Evolutionary conservation across 2,329 filamentous ascomycete species (phyloP).

Genomic region (Gnomoniopsis smithogilvyi): DNA sequence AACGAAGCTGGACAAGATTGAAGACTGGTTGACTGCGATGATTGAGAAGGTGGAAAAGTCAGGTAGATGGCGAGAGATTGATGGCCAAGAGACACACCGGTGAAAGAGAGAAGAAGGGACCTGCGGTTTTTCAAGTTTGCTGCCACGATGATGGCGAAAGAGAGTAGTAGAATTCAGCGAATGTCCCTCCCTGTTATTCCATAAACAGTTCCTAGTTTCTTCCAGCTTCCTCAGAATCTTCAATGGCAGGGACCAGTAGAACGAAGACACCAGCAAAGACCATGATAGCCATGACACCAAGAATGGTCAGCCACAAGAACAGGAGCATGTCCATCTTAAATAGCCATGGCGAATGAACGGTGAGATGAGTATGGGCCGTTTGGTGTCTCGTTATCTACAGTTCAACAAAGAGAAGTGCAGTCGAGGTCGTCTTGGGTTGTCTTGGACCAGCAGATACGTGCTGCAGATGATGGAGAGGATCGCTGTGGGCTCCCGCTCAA

Average conservation of each 20-base stretch:
- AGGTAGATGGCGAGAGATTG: background rate
- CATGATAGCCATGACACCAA: slow-evolving; percentile 15
- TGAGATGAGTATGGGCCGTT: background rate
- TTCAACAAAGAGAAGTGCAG: background rate
- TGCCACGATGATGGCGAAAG: background rate
- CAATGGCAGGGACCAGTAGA: slow-evolving; percentile 10
- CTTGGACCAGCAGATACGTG: background rate
- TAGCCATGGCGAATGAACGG: background rate
- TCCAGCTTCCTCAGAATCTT: slow-evolving; percentile 4
- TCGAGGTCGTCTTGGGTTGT: background rate
- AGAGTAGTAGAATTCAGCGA: no score
- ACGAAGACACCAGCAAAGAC: slow-evolving; percentile 14
- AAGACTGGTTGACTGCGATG: background rate
- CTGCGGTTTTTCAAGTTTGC: background rate
- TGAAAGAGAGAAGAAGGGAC: background rate
- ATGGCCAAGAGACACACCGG: background rate
- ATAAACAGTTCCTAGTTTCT: background rate
- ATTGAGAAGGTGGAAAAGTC: background rate
- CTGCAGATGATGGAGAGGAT: background rate
- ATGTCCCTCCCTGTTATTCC: background rate
- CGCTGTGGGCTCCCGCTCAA: background rate
- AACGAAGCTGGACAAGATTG: background rate
- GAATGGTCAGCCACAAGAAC: slow-evolving; percentile 15
- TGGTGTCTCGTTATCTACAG: background rate
- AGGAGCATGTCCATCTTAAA: slow-evolving; percentile 18